Base-by-base conservation (phyloP, 208 protist genomes). In the Trypanosoma vivax region DNA sequence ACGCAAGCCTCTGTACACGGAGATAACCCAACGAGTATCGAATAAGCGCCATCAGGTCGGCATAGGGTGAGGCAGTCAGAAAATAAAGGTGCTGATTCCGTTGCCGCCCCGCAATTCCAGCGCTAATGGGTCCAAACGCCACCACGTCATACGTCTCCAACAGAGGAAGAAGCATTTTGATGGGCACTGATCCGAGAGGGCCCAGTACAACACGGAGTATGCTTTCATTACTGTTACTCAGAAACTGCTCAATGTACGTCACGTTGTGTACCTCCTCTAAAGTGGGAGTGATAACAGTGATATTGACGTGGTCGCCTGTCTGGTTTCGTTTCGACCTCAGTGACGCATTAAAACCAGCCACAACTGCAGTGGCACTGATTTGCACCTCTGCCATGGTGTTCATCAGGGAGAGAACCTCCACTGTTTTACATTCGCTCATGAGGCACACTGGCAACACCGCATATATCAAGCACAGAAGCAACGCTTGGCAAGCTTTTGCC, bases 41-140 rank as follows among this genome's bases (percentile, higher is more conserved):
- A 3, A 70, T 9, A 21, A 63, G 31, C 18, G 48, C 27, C 16
- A 43, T 38, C 25, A 61, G 18, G 9, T 56, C 21, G 24, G 13
- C 37, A 28, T 14, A 28, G 3, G 54, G 33, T 14, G 37, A 33
- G 18, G 45, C 49, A 3, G 45, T 31, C 43, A 56, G 47, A 45
- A 74, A 71, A 46, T 74, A 79, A 16, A 61, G 42, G 28, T 64
- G 39, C 5, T 18, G 39, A 10, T 49, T 43, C 65, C 72, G 70
- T 23, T 14, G 16, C 2, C 73, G 56, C 29, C 62, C 49, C 4
- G 31, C 34, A 3, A 41, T 30, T 4, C 39, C 18, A 19, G 25
- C 35, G 16, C 58, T 71, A 31, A 64, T 54, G 7, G 65, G 60
- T 4, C 39, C 41, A 38, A 81, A 60, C 11, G 60, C 38, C 4